Evolutionary conservation across 2,329 filamentous ascomycete species (phyloP).

Genomic region (Claviceps digitariae): DNA sequence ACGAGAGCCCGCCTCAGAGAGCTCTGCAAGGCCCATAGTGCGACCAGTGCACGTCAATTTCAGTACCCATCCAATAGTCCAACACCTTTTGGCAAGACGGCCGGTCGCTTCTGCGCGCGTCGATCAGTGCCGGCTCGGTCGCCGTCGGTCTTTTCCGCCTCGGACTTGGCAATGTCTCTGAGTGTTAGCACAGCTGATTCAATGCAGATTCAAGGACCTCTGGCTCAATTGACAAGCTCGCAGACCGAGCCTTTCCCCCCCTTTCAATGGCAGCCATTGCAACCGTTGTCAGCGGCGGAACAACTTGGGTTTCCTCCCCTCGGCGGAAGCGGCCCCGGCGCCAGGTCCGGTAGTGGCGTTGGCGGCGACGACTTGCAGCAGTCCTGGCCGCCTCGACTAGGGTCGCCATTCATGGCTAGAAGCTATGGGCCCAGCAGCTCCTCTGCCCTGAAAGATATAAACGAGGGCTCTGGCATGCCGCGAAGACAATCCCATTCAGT

Average conservation of each 20-base stretch:
- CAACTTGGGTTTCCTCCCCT: not conserved
- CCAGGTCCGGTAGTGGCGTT: too few species aligned
- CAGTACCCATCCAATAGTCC: conserved; percentile 39
- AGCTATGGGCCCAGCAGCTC: conserved; percentile 52
- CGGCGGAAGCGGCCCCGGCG: conserved; percentile 7
- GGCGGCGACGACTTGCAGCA: conserved; percentile 10
- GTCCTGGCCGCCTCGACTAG: conserved; percentile 24
- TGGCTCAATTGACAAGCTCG: conserved; percentile 45
- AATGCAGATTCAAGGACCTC: conserved; percentile 48
- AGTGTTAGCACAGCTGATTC: conserved; percentile 48
- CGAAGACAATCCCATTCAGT: conserved; percentile 36
- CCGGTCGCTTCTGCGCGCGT: conserved; percentile 35
- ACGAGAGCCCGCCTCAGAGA: conserved; percentile 50
- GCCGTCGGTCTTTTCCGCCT: conserved; percentile 39
- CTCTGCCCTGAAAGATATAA: conserved; percentile 25
- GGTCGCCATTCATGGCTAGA: conserved; percentile 41
- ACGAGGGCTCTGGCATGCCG: conserved; percentile 18
- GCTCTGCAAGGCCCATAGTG: conserved; percentile 43
- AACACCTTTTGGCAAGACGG: conserved; percentile 40
- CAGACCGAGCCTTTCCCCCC: conserved; percentile 6
- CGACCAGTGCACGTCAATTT: conserved; percentile 27
- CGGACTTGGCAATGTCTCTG: conserved; percentile 51
- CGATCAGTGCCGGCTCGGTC: conserved; percentile 33
- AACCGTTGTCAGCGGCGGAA: not conserved
- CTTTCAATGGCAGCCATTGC: not conserved